Percentiles rank a stretch among this genome's conserved stretches.
Conservation (phyloP, 2,329 filamentous ascomycete genomes). For the Trichoderma sp. region DNA sequence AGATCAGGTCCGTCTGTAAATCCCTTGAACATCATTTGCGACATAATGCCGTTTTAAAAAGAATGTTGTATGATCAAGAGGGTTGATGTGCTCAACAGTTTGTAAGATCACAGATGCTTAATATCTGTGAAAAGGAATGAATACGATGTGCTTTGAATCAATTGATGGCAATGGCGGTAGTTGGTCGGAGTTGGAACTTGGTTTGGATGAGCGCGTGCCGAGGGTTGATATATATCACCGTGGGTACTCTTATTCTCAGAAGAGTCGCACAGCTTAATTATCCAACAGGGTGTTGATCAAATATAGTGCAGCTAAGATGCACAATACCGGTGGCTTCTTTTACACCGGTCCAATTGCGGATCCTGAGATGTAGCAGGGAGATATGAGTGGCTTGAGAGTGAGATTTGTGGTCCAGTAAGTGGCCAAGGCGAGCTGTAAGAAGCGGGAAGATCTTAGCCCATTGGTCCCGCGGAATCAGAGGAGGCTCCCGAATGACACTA, state of each 20-base stretch:
- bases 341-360: not conserved
- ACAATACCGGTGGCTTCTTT: not conserved
- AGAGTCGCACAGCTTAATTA: not conserved
- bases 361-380: not conserved
- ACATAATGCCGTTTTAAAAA: not conserved
- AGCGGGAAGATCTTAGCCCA: not conserved
- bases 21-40: slow-evolving; percentile 60
- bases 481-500: not conserved
- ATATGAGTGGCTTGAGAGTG: not conserved
- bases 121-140: not conserved
- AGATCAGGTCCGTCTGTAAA: slow-evolving; percentile 61
- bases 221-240: not conserved
- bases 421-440: not conserved
- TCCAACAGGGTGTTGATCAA: not conserved
- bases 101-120: not conserved
- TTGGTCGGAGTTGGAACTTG: not conserved
- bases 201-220: not conserved
- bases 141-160: not conserved
- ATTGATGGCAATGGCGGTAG: not conserved
- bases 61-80: not conserved
- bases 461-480: not conserved
- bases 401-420: not conserved
- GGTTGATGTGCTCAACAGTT: not conserved
- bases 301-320: not conserved
- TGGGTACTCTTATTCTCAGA: not conserved